These are phyloP conservation scores for Candida ipomoeae DNA, from an alignment of 805 yeast species.

Conservation along the genomic window DNA sequence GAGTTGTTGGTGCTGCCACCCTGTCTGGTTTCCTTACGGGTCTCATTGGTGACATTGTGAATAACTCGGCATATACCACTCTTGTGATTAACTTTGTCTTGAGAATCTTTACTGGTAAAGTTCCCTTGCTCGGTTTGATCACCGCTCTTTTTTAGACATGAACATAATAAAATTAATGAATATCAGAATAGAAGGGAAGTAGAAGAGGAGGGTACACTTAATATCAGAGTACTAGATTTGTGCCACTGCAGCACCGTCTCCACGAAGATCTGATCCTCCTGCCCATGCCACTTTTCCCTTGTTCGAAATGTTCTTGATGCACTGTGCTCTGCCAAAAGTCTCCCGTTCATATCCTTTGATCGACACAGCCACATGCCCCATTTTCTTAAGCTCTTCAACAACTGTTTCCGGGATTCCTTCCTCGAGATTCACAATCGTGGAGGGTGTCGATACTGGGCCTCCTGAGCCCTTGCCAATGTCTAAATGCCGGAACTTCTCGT, in stretches of 20 bases:
- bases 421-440: constrained; percentile 59
- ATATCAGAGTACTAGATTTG: constrained; percentile 23
- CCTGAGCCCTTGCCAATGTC: constrained; percentile 58
- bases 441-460: constrained; percentile 59
- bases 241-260: constrained; percentile 78
- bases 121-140: constrained; percentile 11
- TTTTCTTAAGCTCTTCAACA: constrained; percentile 38
- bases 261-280: constrained; percentile 77
- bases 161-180: not conserved
- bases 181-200: no score
- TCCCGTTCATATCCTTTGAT: constrained; percentile 41
- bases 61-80: constrained; percentile 12
- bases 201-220: not conserved
- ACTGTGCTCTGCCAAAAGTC: constrained; percentile 68
- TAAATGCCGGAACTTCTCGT: constrained; percentile 32
- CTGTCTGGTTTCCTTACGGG: constrained; percentile 13
- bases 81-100: constrained; percentile 12
- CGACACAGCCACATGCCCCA: constrained; percentile 57
- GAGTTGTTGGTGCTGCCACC: constrained; percentile 11
- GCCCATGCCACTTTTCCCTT: constrained; percentile 47
- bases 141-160: constrained; percentile 5
- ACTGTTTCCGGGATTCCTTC: constrained; percentile 53
- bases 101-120: constrained; percentile 12
- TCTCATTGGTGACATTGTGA: constrained; percentile 11
- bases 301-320: constrained; percentile 49